Conservation (phyloP, 441 rosid genomes). For the Euphorbia celastroides region DNA sequence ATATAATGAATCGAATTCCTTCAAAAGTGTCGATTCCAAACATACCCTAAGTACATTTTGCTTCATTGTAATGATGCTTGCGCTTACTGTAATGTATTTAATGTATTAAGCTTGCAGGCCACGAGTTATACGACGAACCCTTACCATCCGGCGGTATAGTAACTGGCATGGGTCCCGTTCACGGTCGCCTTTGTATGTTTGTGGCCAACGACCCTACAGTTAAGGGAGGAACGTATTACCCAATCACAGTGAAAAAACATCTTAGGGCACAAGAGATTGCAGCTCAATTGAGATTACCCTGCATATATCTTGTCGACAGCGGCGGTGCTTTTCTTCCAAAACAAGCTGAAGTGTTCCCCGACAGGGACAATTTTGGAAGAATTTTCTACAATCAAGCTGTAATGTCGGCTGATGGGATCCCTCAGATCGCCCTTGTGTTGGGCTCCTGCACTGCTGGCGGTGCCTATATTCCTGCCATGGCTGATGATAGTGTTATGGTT, state of each 20-base stretch:
- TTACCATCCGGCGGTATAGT: conserved; percentile 88
- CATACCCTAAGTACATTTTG: no score
- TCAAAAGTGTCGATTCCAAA: no score
- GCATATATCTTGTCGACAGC: conserved; percentile 92
- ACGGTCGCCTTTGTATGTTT: conserved; percentile 95
- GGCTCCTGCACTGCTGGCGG: conserved; percentile 99
- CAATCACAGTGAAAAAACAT: conserved; percentile 94
- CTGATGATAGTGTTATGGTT: conserved; percentile 98
- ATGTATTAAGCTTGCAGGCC: conserved; percentile 89
- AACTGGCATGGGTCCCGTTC: conserved; percentile 90
- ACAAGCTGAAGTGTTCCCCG: conserved; percentile 97
- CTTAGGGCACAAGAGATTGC: conserved; percentile 98
- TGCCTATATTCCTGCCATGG: conserved; percentile 99
- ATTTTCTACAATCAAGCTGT: conserved; percentile 88
- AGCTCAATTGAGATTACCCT: conserved; percentile 74
- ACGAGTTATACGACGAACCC: conserved; percentile 72
- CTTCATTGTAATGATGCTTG: conserved; percentile 12
- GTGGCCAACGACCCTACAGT: conserved; percentile 97
- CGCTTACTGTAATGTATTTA: conserved; percentile 28
- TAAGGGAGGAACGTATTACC: conserved; percentile 96
- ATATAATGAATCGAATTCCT: no score
- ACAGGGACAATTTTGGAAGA: conserved; percentile 93
- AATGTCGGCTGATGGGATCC: conserved; percentile 95
- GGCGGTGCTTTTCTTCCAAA: conserved; percentile 98
- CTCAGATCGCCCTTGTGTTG: conserved; percentile 88